A percentile compares a stretch with the other conserved stretches of the same genome.
phyloP scores from a whole-genome alignment of 148 eudicot species.

The Cornus florida region DNA sequence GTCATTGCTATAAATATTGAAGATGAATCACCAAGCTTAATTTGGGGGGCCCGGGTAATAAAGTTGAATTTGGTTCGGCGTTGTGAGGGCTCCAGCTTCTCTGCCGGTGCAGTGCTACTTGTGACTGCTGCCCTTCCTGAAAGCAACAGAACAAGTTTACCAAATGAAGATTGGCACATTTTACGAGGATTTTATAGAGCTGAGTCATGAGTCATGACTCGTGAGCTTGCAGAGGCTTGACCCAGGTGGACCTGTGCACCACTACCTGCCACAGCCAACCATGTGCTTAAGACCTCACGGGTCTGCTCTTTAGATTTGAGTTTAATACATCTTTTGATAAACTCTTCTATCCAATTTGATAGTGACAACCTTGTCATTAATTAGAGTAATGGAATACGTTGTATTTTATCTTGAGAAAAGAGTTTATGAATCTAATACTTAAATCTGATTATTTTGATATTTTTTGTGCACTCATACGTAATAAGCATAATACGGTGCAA shows the following conservation, averaged over 20 bases:
- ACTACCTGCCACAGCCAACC: too few species aligned
- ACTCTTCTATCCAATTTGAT: too few species aligned
- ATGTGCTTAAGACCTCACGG: neutral
- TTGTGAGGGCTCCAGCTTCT: neutral
- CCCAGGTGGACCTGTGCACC: neutral
- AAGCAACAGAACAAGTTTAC: conserved; percentile 3
- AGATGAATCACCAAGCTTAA: neutral
- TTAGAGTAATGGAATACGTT: neutral
- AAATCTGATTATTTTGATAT: too few species aligned
- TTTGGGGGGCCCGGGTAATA: neutral
- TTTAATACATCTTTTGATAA: too few species aligned
- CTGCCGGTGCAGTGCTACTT: neutral
- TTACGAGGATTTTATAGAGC: neutral
- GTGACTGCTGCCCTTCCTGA: conserved; percentile 3
- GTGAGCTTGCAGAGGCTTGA: neutral
- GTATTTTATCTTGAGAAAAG: too few species aligned
- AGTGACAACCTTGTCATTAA: neutral
- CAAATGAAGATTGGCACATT: conserved; percentile 1
- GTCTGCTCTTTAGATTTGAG: neutral
- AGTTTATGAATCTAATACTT: too few species aligned
- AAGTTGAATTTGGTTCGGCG: neutral
- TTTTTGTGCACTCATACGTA: neutral
- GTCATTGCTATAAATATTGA: neutral
- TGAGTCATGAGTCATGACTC: neutral
- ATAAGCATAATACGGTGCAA: neutral